These are phyloP conservation scores for Boletus reticulatus DNA, from an alignment of 768 basidiomycete species.

Conservation along the genomic window DNA sequence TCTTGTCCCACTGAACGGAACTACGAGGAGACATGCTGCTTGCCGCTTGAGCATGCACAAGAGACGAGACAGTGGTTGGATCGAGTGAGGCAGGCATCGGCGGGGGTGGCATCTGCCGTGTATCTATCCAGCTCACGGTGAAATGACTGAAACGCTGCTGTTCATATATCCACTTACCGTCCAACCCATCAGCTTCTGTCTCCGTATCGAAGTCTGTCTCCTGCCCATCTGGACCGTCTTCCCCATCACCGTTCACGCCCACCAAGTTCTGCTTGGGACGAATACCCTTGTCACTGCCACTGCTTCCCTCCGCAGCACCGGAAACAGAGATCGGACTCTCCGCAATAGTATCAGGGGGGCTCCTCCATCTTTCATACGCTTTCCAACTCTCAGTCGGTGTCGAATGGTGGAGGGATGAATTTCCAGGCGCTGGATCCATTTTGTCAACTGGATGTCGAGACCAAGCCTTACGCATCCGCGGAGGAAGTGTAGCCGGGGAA, in stretches of 20 bases:
- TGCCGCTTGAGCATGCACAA: conserved; percentile 17
- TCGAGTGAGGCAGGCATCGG: conserved; percentile 46
- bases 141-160: neutral
- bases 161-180: conserved; percentile 16
- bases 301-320: conserved; percentile 1
- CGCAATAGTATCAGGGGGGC: conserved; percentile 12
- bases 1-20: conserved; percentile 13
- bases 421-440: conserved; percentile 5
- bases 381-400: conserved; percentile 8
- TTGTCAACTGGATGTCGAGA: conserved; percentile 14
- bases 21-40: conserved; percentile 22
- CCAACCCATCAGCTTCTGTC: conserved; percentile 25
- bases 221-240: conserved; percentile 21
- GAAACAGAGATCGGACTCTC: conserved; percentile 22
- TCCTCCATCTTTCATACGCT: conserved; percentile 22
- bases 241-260: conserved; percentile 5
- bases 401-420: neutral
- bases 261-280: neutral
- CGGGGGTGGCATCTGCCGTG: conserved; percentile 48
- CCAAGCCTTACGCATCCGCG: conserved; percentile 60
- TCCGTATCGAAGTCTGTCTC: conserved; percentile 34
- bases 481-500: conserved; percentile 42
- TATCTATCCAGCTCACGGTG: conserved; percentile 27
- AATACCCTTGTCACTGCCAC: neutral
- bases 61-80: conserved; percentile 37